These are phyloP conservation scores for Penstemon eatonii DNA, from an alignment of 257 asterid species.

Conservation along the genomic window DNA sequence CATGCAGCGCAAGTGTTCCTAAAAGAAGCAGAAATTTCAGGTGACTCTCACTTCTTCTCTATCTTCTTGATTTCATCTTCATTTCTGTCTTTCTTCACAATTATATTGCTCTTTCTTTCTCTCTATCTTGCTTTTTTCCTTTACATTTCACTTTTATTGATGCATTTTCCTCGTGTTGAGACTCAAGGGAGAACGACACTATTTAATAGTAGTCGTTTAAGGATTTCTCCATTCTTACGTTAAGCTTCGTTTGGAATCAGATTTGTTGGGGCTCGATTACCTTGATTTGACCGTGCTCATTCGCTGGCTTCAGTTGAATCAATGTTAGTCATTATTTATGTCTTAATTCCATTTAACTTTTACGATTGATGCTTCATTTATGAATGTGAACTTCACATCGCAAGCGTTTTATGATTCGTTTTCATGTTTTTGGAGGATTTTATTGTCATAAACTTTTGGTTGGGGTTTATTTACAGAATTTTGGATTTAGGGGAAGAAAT, in stretches of 20 bases:
- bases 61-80: too few relatives aligned
- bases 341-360: neutral
- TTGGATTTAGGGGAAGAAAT: constrained; percentile 42
- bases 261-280: constrained; percentile 39
- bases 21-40: too few relatives aligned
- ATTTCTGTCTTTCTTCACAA: too few relatives aligned
- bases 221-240: constrained; percentile 22
- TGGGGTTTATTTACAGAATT: constrained; percentile 36
- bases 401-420: neutral
- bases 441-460: neutral
- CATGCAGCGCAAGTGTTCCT: too few relatives aligned
- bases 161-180: neutral
- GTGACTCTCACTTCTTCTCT: too few relatives aligned
- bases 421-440: neutral
- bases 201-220: constrained; percentile 6
- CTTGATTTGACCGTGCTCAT: constrained; percentile 31
- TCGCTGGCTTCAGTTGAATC: constrained; percentile 41
- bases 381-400: too few relatives aligned
- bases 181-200: neutral
- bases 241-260: constrained; percentile 21
- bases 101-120: too few relatives aligned
- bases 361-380: too few relatives aligned
- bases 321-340: constrained; percentile 32
- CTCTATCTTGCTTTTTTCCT: too few relatives aligned
- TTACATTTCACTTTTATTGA: too few relatives aligned